Evolutionary conservation across 495 filamentous ascomycete species (phyloP).

Genomic region (Hyaloscypha variabilis): DNA sequence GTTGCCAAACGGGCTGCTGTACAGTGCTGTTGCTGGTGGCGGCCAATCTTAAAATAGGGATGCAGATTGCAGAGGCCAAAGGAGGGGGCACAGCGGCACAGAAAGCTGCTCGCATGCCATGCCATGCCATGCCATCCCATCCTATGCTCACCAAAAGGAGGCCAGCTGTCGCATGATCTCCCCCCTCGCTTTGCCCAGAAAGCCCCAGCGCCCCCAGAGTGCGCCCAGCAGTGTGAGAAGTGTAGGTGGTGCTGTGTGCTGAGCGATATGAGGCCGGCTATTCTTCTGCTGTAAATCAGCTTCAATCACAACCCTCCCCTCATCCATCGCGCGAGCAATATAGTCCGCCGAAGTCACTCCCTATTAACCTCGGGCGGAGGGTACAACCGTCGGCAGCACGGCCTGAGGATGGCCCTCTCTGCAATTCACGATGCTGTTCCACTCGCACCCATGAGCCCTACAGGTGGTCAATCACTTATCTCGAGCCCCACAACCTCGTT

Average conservation of each 20-base stretch:
- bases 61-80: neutral
- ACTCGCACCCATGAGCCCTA: neutral
- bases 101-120: neutral
- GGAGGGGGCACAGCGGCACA: conserved; percentile 10
- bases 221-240: no score
- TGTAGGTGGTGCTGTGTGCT: no score
- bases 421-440: neutral
- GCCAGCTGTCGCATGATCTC: neutral
- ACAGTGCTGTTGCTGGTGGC: neutral
- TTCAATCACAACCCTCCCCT: neutral
- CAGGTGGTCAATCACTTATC: neutral
- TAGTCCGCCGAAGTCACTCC: neutral
- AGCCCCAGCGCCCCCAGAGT: no score
- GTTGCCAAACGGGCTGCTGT: neutral
- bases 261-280: neutral
- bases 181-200: neutral
- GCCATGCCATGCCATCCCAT: neutral
- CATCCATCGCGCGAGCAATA: neutral
- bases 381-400: neutral
- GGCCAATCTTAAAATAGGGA: conserved; percentile 1
- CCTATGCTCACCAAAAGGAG: neutral
- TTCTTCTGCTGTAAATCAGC: neutral
- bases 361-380: neutral
- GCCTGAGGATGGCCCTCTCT: conserved; percentile 2
- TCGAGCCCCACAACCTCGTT: conserved; percentile 13